phyloP scores from a whole-genome alignment of 2,329 filamentous ascomycete genomes.

The Colletotrichum lindemuthianum region DNA sequence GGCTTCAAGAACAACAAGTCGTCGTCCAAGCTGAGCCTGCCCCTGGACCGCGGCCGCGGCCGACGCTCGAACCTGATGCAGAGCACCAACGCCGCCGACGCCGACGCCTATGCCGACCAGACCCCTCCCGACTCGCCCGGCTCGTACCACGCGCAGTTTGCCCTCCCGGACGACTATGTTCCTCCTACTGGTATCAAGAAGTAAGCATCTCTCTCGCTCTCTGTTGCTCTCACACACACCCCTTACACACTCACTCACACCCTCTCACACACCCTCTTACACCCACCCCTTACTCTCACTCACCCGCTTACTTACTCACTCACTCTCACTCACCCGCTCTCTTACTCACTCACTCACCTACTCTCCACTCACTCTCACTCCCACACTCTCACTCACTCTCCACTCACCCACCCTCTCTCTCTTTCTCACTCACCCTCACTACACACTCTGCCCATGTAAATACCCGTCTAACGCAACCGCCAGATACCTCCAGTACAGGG shows the following conservation, averaged over 20 bases:
- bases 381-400: no score
- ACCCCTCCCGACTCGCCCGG: constrained; percentile 40
- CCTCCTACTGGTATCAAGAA: constrained; percentile 66
- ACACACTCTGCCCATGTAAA: background rate
- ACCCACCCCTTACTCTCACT: no score
- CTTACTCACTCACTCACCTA: background rate
- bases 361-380: no score
- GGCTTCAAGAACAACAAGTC: constrained; percentile 31
- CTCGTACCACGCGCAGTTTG: constrained; percentile 60
- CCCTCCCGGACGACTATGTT: constrained; percentile 64
- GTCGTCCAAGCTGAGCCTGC: constrained; percentile 30
- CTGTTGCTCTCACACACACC: background rate
- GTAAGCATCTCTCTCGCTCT: constrained; percentile 38
- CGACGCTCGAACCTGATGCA: constrained; percentile 25
- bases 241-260: background rate
- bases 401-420: background rate
- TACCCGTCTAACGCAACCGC: background rate
- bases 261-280: no score
- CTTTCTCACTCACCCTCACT: background rate
- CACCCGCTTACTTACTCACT: no score
- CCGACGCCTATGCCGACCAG: constrained; percentile 14
- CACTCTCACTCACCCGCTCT: background rate
- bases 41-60: constrained; percentile 24
- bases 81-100: constrained; percentile 16
- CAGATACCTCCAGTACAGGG: constrained; percentile 57